Percentiles rank a stretch among this genome's conserved stretches.
Evolutionary conservation across 805 yeast species (phyloP).

Genomic region (Kodamaea kaohsiungensis): DNA sequence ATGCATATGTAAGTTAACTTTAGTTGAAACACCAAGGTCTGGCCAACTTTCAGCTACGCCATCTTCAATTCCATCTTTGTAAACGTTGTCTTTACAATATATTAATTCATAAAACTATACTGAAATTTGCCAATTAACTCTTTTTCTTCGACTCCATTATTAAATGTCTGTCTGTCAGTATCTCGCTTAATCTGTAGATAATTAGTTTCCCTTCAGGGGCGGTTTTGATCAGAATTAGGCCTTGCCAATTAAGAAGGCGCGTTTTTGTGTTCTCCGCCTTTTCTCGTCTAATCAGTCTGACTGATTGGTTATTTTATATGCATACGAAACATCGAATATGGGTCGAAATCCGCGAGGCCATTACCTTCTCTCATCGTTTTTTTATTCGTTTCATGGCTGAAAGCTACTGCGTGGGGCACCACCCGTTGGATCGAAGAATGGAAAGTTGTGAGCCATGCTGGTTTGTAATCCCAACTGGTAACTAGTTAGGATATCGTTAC

Average conservation of each 20-base stretch:
- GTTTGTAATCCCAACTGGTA: slow-evolving; percentile 26
- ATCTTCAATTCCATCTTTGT: no score
- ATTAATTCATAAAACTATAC: neutral
- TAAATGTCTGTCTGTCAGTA: neutral
- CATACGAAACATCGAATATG: neutral
- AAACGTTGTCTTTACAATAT: no score
- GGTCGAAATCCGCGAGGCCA: neutral
- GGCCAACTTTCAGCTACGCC: no score
- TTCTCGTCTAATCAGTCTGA: neutral
- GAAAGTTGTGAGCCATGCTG: slow-evolving; percentile 4
- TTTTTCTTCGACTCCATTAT: no score
- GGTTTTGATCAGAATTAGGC: neutral
- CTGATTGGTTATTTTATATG: neutral
- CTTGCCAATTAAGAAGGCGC: neutral
- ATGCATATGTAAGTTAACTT: no score
- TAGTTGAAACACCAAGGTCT: no score
- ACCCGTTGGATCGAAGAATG: neutral
- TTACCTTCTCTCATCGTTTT: no score
- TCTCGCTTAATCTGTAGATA: neutral
- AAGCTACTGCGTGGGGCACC: neutral
- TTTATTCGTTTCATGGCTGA: no score
- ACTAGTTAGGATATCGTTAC: slow-evolving; percentile 31
- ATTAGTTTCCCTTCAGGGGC: neutral
- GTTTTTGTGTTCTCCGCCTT: neutral
- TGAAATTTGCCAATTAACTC: neutral